These are phyloP conservation scores for Pyrrhoderma noxium DNA, from an alignment of 1,284 basidiomycete genomes.

Conservation along the genomic window DNA sequence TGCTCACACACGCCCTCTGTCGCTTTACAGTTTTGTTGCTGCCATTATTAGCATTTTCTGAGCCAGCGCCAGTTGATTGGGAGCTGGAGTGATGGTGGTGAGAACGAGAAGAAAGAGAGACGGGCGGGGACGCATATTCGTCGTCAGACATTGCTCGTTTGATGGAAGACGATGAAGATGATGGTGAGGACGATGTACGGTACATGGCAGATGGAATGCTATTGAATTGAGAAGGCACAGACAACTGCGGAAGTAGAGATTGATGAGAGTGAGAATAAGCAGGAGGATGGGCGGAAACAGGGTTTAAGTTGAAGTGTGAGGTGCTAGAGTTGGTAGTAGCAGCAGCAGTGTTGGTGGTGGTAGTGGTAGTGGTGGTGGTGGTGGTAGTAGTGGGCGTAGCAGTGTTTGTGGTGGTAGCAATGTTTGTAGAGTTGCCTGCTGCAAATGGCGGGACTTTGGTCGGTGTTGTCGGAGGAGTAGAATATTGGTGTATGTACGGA, in stretches of 20 bases:
- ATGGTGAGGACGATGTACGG: not conserved
- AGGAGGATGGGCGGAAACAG: no score
- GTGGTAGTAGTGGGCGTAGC: no score
- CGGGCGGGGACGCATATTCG: no score
- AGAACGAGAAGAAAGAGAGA: not conserved
- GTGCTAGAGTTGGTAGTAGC: no score
- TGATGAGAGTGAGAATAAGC: no score
- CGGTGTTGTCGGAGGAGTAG: not conserved
- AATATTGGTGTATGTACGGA: constrained; percentile 2
- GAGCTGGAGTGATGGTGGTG: not conserved
- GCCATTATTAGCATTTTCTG: not conserved
- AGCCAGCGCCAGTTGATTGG: not conserved
- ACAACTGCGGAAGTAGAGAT: no score
- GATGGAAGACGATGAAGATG: not conserved
- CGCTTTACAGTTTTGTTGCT: constrained; percentile 35
- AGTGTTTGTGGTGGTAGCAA: no score
- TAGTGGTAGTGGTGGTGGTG: no score
- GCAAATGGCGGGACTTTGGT: not conserved
- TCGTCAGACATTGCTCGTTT: constrained; percentile 4
- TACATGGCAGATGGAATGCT: no score
- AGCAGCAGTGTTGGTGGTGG: no score
- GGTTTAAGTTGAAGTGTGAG: no score
- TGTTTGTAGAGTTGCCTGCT: not conserved
- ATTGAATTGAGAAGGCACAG: no score
- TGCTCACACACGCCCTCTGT: constrained; percentile 50